Base-by-base conservation (phyloP, 495 filamentous ascomycete genomes). In the Neurospora sp. region DNA sequence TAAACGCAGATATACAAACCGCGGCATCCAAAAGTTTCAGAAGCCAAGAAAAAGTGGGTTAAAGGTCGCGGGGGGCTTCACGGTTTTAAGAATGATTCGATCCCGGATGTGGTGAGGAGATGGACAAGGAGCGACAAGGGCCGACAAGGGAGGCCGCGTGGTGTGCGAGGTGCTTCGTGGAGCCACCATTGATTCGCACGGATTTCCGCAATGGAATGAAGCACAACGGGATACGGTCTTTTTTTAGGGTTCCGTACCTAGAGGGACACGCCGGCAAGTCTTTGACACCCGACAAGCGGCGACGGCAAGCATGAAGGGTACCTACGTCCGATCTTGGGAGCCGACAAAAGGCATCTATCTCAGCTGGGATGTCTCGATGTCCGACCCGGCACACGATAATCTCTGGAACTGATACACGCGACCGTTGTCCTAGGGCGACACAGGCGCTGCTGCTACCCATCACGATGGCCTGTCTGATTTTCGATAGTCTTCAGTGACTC, bases 11-110 rank as follows among this genome's bases (percentile, higher is more conserved):
- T 31, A 53, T 53, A 27, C 53, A 61, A 61, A 61, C 40, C 44
- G 69, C 69, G 38, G 16, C 40, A 71, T 65, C 69, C 27, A 71
- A 71, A 74, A 31, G 71, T 74, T 77, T 77, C 71, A 72, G 73
- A 72, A 69, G 69, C 31, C 14, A 65, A 40, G 68, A 72, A 70
- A 69, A 69, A 68, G 22, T n/a, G 70, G 70, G 17, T 69, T 14
- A 75, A 74, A 70, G 72, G 20, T 17, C 41, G 44, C 69, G 78
- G 75, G 76, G 31, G 42, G 22, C 70, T 37, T 71, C 68, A 72
- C 74, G 40, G 61, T 12, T 73, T 78, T 73, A 78, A 75, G 75
- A 74, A 74, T 78, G 72, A 76, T 75, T 76, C 73, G 76, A 71
- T 78, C 76, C 53, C 75, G 76, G 71, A 77, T 75, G 73, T 74